Percentiles rank a stretch among this genome's conserved stretches.
These are phyloP conservation scores for Coffea humblotiana DNA, from an alignment of 305 asterid species.

Conservation along the genomic window DNA sequence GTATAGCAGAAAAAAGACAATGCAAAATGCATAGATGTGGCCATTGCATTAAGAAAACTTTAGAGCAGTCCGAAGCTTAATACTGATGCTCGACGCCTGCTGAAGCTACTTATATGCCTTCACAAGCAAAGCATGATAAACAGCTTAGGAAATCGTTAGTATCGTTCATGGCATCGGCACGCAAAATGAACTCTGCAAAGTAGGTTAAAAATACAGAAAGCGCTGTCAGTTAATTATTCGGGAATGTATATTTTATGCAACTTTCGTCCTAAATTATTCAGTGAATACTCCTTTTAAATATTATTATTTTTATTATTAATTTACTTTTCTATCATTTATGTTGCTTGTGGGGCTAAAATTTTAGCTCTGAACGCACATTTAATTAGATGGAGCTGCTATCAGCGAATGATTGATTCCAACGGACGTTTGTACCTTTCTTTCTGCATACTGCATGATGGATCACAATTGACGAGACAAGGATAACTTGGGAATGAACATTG, in stretches of 20 bases:
- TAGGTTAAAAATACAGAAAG: slow-evolving; percentile 25
- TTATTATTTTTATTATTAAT: no score
- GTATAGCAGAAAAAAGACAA: slow-evolving; percentile 11
- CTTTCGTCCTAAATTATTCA: no score
- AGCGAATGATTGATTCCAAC: no score
- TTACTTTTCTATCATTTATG: no score
- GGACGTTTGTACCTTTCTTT: no score
- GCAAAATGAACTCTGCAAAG: slow-evolving; percentile 22
- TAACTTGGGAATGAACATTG: no score
- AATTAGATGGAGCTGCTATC: no score
- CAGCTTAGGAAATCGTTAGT: not conserved
- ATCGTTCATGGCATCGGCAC: slow-evolving; percentile 3
- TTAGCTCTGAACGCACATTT: no score
- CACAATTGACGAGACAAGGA: no score
- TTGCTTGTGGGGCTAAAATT: no score
- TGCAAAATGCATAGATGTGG: not conserved
- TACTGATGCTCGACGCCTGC: not conserved
- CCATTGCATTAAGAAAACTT: slow-evolving; percentile 24
- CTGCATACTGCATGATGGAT: no score
- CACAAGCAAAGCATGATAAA: not conserved
- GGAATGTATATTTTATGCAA: not conserved
- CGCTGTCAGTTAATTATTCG: slow-evolving; percentile 4
- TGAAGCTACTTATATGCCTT: slow-evolving; percentile 16
- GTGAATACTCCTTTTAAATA: no score
- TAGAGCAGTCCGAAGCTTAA: not conserved